phyloP scores from a whole-genome alignment of 352 stramenopile species.

The Globisporangium okanoganense region DNA sequence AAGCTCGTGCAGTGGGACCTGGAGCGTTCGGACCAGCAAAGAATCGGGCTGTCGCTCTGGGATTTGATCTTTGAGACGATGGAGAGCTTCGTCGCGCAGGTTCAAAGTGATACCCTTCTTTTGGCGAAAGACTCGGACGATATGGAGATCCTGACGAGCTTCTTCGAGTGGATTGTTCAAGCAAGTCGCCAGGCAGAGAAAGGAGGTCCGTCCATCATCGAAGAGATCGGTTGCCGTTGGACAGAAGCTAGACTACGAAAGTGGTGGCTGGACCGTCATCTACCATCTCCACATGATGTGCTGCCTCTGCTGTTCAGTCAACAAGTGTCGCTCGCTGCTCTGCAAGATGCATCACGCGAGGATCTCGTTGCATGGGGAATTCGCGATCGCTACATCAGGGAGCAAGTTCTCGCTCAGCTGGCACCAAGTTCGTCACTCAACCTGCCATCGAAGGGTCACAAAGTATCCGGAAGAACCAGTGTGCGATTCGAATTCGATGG shows the following conservation, averaged over 20 bases:
- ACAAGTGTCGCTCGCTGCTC: conserved; percentile 35
- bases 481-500: conserved; percentile 31
- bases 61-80: conserved; percentile 39
- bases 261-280: conserved; percentile 42
- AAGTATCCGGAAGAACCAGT: background rate
- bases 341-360: conserved; percentile 58
- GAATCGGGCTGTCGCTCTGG: conserved; percentile 27
- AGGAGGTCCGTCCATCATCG: conserved; percentile 14
- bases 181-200: conserved; percentile 27
- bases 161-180: conserved; percentile 59
- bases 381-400: conserved; percentile 40
- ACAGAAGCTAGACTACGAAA: conserved; percentile 43
- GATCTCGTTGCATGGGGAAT: conserved; percentile 71
- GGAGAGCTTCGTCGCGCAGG: conserved; percentile 36
- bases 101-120: conserved; percentile 26
- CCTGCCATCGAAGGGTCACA: conserved; percentile 5
- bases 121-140: conserved; percentile 23
- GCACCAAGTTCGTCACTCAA: conserved; percentile 9
- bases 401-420: conserved; percentile 46
- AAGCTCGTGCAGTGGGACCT: conserved; percentile 46
- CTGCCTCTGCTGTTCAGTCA: conserved; percentile 35
- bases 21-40: conserved; percentile 1
- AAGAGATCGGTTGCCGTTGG: conserved; percentile 42
- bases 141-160: conserved; percentile 40
- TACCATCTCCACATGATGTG: conserved; percentile 38